Base-by-base conservation (phyloP, 352 stramenopile species). In the Pythium scleroteichum region DNA sequence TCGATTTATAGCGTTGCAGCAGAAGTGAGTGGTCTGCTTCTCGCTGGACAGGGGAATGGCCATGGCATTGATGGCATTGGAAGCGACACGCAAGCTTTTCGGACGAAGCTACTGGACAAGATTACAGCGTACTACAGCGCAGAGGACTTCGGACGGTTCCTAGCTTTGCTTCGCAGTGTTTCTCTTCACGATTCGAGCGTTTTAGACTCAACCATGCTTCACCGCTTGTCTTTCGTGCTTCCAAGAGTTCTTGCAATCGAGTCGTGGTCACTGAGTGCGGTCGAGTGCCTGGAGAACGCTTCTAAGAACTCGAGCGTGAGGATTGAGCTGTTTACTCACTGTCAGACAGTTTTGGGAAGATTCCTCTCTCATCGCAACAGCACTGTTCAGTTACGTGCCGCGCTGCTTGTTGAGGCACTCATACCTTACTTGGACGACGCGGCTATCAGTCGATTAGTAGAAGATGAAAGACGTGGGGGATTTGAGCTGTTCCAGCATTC, bases 191-290 rank as follows among this genome's bases (percentile, higher is more conserved):
- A 85, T 6, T 58, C 76, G 12, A 49, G 64, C 51, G 69, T 89
- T 16, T 65, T 94, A 9, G 79, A 90, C 42, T 72, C 71, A 3
- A 66, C 76, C n/a, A 92, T 91, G 83, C 66, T 94, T 13, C 72
- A 91, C 39, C 78, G 82, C 2, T 22, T 94, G 19, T 77, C 78
- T 4, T 90, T 85, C 20, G 73, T 92, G 10, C 56, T 94, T 0
- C 79, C 81, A 13, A 84, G 79, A 20, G 74, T 82, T 46, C 49
- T 87, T 39, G 54, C 64, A 4, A 71, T 90, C 16, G 80, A 90
- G 63, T 52, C 68, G 4, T 90, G 83, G 83, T 76, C 79, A 46
- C 62, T 80, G 24, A 60, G 78, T 39, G 79, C 78, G 7, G 68
- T 69, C 22, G 79, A 90, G 40, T 72, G 55, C 2, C 39, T 90